Evolutionary conservation across 495 filamentous ascomycete genomes (phyloP).

Genomic region (Annulohypoxylon stygium): DNA sequence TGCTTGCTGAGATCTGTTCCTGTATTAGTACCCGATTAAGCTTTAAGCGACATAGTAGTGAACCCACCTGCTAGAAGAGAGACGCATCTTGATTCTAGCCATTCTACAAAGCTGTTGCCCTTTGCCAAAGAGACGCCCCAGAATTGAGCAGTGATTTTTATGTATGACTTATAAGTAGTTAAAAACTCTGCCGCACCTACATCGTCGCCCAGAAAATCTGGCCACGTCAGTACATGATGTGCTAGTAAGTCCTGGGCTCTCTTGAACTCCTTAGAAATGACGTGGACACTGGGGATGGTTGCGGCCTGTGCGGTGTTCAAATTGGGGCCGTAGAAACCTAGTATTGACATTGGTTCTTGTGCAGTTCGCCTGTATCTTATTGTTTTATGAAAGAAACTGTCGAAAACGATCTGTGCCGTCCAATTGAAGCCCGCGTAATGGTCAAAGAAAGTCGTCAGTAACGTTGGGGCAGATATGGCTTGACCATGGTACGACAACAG

Average conservation of each 20-base stretch:
- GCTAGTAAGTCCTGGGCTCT: conserved; percentile 56
- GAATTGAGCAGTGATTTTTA: conserved; percentile 67
- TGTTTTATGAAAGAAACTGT: conserved; percentile 62
- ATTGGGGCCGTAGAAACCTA: conserved; percentile 65
- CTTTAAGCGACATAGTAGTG: neutral
- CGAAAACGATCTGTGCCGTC: conserved; percentile 61
- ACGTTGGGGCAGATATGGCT: conserved; percentile 53
- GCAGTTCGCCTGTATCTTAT: conserved; percentile 62
- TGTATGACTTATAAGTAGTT: conserved; percentile 59
- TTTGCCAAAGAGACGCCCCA: conserved; percentile 64
- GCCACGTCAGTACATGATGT: conserved; percentile 55
- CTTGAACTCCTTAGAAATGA: conserved; percentile 63
- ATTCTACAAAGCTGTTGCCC: conserved; percentile 63
- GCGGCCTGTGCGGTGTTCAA: conserved; percentile 67
- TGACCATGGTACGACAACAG: conserved; percentile 50
- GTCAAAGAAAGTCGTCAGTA: conserved; percentile 67
- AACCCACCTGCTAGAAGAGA: conserved; percentile 63
- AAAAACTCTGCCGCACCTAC: conserved; percentile 60
- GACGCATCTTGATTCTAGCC: conserved; percentile 67
- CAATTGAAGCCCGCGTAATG: conserved; percentile 70
- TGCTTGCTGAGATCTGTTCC: conserved; percentile 61
- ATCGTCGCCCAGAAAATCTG: conserved; percentile 51
- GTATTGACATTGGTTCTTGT: conserved; percentile 68
- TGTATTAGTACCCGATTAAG: conserved; percentile 30
- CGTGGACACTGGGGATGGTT: conserved; percentile 60